Conservation (phyloP, 1,284 basidiomycete species). For the Marasmius tenuissimus region DNA sequence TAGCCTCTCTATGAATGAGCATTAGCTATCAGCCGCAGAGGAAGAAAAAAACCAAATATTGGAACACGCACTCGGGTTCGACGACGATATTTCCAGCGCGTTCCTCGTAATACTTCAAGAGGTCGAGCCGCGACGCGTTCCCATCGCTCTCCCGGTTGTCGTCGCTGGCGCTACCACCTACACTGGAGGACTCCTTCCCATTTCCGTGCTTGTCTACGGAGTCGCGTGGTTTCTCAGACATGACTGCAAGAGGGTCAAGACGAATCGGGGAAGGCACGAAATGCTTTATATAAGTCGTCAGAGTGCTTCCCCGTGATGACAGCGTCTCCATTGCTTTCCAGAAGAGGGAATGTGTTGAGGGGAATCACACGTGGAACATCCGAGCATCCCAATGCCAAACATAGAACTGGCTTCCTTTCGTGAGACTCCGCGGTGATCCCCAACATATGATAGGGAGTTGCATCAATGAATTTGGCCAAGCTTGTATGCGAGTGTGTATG, state of each 20-base stretch:
- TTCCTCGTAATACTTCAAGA: constrained; percentile 54
- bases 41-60: not conserved
- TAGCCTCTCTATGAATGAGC: constrained; percentile 47
- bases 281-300: not conserved
- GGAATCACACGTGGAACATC: too few species aligned
- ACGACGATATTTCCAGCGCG: constrained; percentile 61
- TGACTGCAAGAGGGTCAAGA: not conserved
- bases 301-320: too few species aligned
- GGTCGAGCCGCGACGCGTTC: constrained; percentile 35
- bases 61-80: constrained; percentile 50
- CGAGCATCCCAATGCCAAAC: too few species aligned
- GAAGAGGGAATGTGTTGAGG: too few species aligned
- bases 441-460: too few species aligned
- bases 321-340: too few species aligned
- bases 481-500: too few species aligned
- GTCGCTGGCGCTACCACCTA: not conserved
- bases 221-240: not conserved
- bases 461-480: too few species aligned
- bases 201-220: constrained; percentile 3
- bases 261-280: not conserved
- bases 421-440: too few species aligned
- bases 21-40: not conserved
- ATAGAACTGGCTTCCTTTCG: too few species aligned
- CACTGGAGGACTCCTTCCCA: constrained; percentile 5
- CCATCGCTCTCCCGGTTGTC: too few species aligned